Conservation (phyloP, 768 basidiomycete species). For the Inosperma sp. region DNA sequence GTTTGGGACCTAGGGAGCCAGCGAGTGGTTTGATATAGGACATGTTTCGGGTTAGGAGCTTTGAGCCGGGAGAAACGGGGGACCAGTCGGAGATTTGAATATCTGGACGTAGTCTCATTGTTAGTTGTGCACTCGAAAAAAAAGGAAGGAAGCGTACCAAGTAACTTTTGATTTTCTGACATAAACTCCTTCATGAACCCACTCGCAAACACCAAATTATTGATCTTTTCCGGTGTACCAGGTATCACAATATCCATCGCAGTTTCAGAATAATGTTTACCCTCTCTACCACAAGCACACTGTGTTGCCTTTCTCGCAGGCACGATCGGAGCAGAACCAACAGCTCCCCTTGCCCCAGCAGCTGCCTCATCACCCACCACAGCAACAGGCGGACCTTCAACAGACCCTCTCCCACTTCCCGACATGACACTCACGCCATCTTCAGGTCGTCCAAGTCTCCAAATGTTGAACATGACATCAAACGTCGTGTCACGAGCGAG, state of each 20-base stretch:
- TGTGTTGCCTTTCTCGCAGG: slow-evolving; percentile 52
- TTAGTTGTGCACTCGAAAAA: not conserved
- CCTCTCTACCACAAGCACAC: slow-evolving; percentile 70
- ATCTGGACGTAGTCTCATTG: not conserved
- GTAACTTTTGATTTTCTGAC: slow-evolving; percentile 80
- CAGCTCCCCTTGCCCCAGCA: too few species aligned
- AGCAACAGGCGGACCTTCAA: slow-evolving; percentile 26
- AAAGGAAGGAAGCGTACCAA: slow-evolving; percentile 45
- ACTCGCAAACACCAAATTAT: slow-evolving; percentile 94
- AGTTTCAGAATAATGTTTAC: slow-evolving; percentile 64
- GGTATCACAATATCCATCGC: slow-evolving; percentile 79
- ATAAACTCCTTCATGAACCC: slow-evolving; percentile 95
- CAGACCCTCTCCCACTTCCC: slow-evolving; percentile 31
- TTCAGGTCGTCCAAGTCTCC: slow-evolving; percentile 84
- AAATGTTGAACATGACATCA: slow-evolving; percentile 94
- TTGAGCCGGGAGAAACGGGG: slow-evolving; percentile 56
- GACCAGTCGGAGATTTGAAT: slow-evolving; percentile 96
- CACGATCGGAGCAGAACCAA: too few species aligned
- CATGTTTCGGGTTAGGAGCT: slow-evolving; percentile 81
- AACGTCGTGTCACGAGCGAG: slow-evolving; percentile 93
- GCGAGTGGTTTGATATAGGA: slow-evolving; percentile 94
- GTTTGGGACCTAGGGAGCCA: slow-evolving; percentile 85
- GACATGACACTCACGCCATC: slow-evolving; percentile 37
- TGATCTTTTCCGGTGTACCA: slow-evolving; percentile 90
- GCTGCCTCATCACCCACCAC: slow-evolving; percentile 5